Conservation (phyloP, 129 eudicot genomes). For the Centaurea solstitialis region DNA sequence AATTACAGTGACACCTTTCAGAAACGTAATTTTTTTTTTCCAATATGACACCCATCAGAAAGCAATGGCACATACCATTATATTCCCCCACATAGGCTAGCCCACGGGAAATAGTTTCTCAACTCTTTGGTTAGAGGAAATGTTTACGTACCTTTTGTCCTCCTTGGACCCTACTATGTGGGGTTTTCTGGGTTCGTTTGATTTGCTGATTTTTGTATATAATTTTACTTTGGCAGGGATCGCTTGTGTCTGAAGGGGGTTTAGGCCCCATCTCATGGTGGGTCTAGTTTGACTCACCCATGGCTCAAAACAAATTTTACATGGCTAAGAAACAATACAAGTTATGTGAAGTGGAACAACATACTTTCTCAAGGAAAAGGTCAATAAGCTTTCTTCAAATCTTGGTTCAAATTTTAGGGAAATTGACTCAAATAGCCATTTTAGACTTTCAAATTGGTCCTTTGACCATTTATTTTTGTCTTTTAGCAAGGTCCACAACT, state of each 20-base stretch:
- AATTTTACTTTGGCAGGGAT: constrained; percentile 37
- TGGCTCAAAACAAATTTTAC: not conserved
- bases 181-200: not conserved
- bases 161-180: not conserved
- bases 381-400: not conserved
- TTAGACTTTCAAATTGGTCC: no score
- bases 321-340: not conserved
- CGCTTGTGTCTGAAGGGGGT: constrained; percentile 32
- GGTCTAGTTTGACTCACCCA: constrained; percentile 16
- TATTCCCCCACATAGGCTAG: not conserved
- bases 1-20: no score
- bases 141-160: not conserved
- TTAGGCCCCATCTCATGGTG: constrained; percentile 40
- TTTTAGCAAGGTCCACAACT: no score
- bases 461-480: no score
- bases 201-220: not conserved
- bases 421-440: no score
- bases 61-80: not conserved
- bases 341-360: not conserved
- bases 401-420: not conserved
- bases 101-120: not conserved
- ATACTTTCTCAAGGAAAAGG: not conserved
- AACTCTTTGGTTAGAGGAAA: not conserved
- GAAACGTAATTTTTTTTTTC: no score
- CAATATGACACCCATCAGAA: not conserved